Evolutionary conservation across 2,329 filamentous ascomycete genomes (phyloP).

Genomic region (Xylariaceae sp.): DNA sequence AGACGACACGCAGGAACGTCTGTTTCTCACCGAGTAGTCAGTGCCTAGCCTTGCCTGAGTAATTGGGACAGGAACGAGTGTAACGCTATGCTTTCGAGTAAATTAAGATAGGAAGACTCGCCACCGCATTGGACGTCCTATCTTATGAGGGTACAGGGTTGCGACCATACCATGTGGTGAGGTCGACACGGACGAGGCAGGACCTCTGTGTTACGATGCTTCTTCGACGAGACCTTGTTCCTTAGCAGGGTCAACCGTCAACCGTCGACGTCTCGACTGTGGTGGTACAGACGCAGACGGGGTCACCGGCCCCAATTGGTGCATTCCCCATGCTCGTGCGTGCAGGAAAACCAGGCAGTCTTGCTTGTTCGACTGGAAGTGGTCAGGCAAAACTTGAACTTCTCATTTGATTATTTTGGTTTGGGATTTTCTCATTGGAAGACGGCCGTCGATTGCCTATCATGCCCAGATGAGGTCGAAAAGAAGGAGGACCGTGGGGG

Average conservation of each 20-base stretch:
- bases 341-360: too few relatives aligned
- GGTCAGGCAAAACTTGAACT: not conserved
- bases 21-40: slow-evolving; percentile 12
- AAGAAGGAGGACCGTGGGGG: slow-evolving; percentile 8
- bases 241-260: too few relatives aligned
- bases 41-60: slow-evolving; percentile 7
- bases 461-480: slow-evolving; percentile 15
- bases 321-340: not conserved
- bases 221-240: too few relatives aligned
- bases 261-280: too few relatives aligned
- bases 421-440: not conserved
- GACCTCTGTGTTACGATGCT: too few relatives aligned
- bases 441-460: too few relatives aligned
- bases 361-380: not conserved
- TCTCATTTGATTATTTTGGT: not conserved
- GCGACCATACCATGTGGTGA: slow-evolving; percentile 4
- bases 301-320: not conserved
- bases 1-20: slow-evolving; percentile 10
- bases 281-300: too few relatives aligned
- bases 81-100: slow-evolving; percentile 8
- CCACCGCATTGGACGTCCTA: slow-evolving; percentile 14
- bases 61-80: slow-evolving; percentile 7
- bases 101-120: slow-evolving; percentile 7
- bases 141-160: slow-evolving; percentile 9
- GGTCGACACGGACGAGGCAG: slow-evolving; percentile 10